Evolutionary conservation across 768 basidiomycete genomes (phyloP).

Genomic region (Lactarius tabidus): DNA sequence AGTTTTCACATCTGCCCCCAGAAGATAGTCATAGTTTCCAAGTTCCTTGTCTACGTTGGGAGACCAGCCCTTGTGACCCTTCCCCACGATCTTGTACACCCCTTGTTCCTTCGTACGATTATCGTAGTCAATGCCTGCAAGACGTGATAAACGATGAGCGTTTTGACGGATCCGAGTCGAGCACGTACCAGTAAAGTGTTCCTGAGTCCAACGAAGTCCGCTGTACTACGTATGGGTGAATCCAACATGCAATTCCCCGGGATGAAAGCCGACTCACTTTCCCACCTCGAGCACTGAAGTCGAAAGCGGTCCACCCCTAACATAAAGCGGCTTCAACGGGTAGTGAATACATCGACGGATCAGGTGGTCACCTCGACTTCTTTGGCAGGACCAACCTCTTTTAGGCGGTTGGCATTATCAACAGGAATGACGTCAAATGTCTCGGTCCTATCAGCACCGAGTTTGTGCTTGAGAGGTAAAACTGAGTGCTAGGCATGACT

Average conservation of each 20-base stretch:
- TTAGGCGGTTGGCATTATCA: constrained; percentile 61
- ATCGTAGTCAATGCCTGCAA: constrained; percentile 80
- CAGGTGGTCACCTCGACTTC: constrained; percentile 56
- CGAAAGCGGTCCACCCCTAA: constrained; percentile 84
- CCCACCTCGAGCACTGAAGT: constrained; percentile 70
- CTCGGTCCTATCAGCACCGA: constrained; percentile 79
- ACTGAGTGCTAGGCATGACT: not conserved
- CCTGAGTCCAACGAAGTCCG: constrained; percentile 63
- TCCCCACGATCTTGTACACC: constrained; percentile 70
- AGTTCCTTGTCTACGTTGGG: constrained; percentile 72
- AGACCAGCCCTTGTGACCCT: constrained; percentile 77
- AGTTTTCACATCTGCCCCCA: constrained; percentile 61
- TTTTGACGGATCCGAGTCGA: not conserved
- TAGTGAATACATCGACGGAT: not conserved
- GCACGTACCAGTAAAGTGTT: constrained; percentile 69
- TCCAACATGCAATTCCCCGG: not conserved
- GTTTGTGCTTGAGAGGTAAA: constrained; percentile 55
- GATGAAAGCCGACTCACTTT: constrained; percentile 45
- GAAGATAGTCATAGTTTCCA: constrained; percentile 85
- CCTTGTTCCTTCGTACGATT: constrained; percentile 54
- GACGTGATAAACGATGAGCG: not conserved
- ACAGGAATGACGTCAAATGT: constrained; percentile 66
- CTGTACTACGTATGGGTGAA: constrained; percentile 52
- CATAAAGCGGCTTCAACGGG: constrained; percentile 9
- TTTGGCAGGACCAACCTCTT: constrained; percentile 51